Conservation (phyloP, 2,329 filamentous ascomycete species). For the Cladosporium sphaerospermum region DNA sequence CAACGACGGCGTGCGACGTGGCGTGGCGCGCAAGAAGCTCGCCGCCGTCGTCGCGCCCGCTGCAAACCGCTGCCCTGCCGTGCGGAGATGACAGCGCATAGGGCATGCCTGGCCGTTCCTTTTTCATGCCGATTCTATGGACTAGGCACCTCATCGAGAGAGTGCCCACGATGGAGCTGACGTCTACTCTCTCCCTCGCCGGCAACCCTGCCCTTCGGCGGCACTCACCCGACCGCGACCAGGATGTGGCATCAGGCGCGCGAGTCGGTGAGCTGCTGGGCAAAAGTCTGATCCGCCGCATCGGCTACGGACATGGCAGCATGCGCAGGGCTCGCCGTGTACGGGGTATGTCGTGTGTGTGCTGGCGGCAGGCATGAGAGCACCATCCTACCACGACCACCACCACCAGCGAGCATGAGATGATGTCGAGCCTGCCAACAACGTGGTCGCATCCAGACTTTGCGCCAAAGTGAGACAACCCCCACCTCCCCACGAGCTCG, state of each 20-base stretch:
- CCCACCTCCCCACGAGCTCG: constrained; percentile 5
- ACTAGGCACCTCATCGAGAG: no score
- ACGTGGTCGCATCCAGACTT: not conserved
- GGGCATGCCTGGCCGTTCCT: not conserved
- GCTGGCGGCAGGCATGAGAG: not conserved
- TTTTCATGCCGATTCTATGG: no score
- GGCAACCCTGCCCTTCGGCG: not conserved
- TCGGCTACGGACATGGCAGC: no score
- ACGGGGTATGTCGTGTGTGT: not conserved
- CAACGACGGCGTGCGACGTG: constrained; percentile 12
- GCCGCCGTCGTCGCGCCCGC: not conserved
- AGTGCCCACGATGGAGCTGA: not conserved
- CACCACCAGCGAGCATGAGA: no score
- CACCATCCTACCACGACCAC: no score
- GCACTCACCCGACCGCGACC: not conserved
- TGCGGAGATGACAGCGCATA: constrained; percentile 9
- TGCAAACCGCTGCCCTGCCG: not conserved
- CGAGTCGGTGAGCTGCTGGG: constrained; percentile 9
- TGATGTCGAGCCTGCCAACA: not conserved
- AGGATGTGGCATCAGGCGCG: not conserved
- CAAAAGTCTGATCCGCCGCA: not conserved
- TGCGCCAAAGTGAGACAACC: not conserved
- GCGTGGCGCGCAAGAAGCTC: constrained; percentile 4
- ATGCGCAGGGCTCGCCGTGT: not conserved
- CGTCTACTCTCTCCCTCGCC: not conserved